A percentile compares a stretch with the other conserved stretches of the same genome.
These are phyloP conservation scores for Aegilops tauschii DNA, from an alignment of 176 grass and related monocot genomes.

Conservation along the genomic window DNA sequence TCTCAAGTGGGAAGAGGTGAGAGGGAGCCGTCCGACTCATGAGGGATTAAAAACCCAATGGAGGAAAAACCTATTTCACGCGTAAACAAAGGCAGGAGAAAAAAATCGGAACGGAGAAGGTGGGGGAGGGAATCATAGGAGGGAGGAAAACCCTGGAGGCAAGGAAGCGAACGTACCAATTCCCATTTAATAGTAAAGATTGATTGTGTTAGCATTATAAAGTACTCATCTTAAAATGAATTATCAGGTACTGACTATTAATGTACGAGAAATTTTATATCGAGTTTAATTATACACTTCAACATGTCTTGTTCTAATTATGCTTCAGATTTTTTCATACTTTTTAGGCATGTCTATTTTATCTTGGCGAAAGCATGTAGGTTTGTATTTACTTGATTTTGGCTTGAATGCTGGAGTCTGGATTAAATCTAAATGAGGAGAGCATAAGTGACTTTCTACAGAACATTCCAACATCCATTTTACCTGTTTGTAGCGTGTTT, in stretches of 20 bases:
- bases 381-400: conserved; percentile 29
- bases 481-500: conserved; percentile 24
- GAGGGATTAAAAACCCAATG: too few relatives aligned
- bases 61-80: too few relatives aligned
- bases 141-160: too few relatives aligned
- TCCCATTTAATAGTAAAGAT: background rate
- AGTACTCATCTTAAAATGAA: background rate
- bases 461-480: background rate
- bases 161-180: too few relatives aligned
- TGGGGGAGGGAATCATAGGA: too few relatives aligned
- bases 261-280: background rate
- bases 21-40: too few relatives aligned
- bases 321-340: background rate
- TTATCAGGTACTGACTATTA: background rate
- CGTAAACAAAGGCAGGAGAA: too few relatives aligned
- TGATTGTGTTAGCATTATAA: background rate
- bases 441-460: background rate
- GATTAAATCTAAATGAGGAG: background rate
- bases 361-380: background rate
- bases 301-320: background rate
- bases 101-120: too few relatives aligned
- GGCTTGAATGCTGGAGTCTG: conserved; percentile 21
- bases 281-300: background rate
- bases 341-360: background rate
- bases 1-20: too few relatives aligned